Percentiles rank a stretch among this genome's conserved stretches.
Conservation (phyloP, 2,329 filamentous ascomycete species). For the Beauveria medogensis region DNA sequence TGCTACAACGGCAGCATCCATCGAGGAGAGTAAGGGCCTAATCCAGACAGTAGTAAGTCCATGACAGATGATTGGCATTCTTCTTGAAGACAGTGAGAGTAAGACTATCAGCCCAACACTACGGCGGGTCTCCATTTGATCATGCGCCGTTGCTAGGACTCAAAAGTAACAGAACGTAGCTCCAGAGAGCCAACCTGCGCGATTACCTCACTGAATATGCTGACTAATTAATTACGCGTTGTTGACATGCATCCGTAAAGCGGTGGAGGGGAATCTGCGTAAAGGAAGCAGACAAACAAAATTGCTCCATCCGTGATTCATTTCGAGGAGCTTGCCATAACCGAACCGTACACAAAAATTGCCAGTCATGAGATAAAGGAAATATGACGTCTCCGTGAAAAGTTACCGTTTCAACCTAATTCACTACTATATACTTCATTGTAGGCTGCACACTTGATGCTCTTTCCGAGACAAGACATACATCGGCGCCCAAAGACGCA, state of each 20-base stretch:
- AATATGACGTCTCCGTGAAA: no score
- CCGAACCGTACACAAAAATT: no score
- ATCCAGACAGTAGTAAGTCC: neutral
- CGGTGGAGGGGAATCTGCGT: no score
- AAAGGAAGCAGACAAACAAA: no score
- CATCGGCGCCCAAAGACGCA: no score
- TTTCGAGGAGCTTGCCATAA: no score
- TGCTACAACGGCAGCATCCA: neutral
- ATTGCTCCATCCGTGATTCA: no score
- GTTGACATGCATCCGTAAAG: neutral
- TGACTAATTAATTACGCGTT: neutral
- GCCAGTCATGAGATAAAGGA: no score
- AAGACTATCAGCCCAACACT: neutral
- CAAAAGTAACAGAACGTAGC: neutral
- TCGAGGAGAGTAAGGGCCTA: neutral
- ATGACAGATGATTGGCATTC: neutral
- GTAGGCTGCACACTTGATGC: no score
- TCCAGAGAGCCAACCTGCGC: neutral
- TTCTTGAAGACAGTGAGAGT: neutral
- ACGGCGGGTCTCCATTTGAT: neutral
- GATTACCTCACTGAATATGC: neutral
- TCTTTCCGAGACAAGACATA: no score
- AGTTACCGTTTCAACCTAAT: no score
- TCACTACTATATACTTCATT: no score
- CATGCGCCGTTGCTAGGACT: neutral